phyloP scores from a whole-genome alignment of 2,329 filamentous ascomycete genomes.

The Paracamarosporium sp. region DNA sequence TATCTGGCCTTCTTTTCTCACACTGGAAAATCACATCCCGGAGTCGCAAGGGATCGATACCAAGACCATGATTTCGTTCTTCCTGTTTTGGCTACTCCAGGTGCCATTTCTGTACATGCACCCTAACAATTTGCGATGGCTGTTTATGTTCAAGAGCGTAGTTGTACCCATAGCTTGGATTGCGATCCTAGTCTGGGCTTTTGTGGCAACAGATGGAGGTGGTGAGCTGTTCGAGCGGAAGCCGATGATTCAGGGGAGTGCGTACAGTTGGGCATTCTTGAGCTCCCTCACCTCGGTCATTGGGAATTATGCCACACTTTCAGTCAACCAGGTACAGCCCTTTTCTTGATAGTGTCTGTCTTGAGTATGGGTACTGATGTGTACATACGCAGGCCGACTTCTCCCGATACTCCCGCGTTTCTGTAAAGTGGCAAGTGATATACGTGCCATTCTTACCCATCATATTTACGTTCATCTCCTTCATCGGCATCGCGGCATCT shows the following conservation, averaged over 20 bases:
- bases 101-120: slow-evolving; percentile 64
- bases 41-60: slow-evolving; percentile 61
- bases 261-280: slow-evolving; percentile 62
- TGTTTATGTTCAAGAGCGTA: slow-evolving; percentile 58
- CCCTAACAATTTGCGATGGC: slow-evolving; percentile 59
- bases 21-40: slow-evolving; percentile 61
- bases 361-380: slow-evolving; percentile 46
- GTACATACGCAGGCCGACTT: slow-evolving; percentile 60
- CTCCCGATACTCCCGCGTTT: slow-evolving; percentile 58
- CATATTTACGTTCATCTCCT: slow-evolving; percentile 61
- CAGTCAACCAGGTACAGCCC: slow-evolving; percentile 54
- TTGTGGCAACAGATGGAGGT: slow-evolving; percentile 61
- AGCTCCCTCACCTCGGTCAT: slow-evolving; percentile 58
- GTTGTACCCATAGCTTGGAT: slow-evolving; percentile 66
- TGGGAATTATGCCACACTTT: slow-evolving; percentile 59
- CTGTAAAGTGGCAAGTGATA: slow-evolving; percentile 57
- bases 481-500: slow-evolving; percentile 65
- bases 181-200: slow-evolving; percentile 68
- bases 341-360: not conserved
- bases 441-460: slow-evolving; percentile 60
- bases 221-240: slow-evolving; percentile 55
- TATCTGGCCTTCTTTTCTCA: slow-evolving; percentile 65
- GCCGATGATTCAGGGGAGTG: slow-evolving; percentile 54
- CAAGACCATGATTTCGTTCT: slow-evolving; percentile 62
- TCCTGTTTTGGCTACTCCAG: slow-evolving; percentile 65